Base-by-base conservation (phyloP, 208 protist genomes). In the Novymonas esmeraldas region DNA sequence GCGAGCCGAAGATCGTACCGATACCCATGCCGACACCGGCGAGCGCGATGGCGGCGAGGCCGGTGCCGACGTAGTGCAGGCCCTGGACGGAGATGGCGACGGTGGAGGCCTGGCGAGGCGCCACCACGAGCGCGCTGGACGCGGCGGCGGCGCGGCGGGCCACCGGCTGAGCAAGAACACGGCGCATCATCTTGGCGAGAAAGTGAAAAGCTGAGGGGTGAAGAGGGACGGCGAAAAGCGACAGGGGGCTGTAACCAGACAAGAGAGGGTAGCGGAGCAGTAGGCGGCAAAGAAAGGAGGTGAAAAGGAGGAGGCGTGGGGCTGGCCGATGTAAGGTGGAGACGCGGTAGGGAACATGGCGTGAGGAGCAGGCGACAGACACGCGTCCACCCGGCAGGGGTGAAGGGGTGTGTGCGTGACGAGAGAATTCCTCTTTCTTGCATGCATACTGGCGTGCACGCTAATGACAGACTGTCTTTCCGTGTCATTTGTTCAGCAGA, bases 11-110 rank as follows among this genome's bases (percentile, higher is more conserved):
- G 78, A 95, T 93, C 44, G 84, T 94, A 72, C 89, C 92, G 59
- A 97, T 95, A 83, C 92, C 92, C 76, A 97, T 82, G 60, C 92
- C 92, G 24, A 97, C 92, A 76, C 92, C 92, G 59, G 87, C 89
- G 63, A 95, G 86, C 13, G 92, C 92, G 73, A 95, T 95, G 68
- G 89, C 92, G 66, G 89, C 89, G 51, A 96, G 86, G 54, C 92
- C 92, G 36, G 92, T 95, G 78, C 92, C 92, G 39, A 96, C 92
- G 84, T 95, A 96, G 77, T 96, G 89, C 39, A 96, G 76, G 29
- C 92, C 92, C 79, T 95, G 89, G 20, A 96, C 84, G 39, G 92
- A 94, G 64, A 96, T 91, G 58, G 89, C 84, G 29, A 96, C 88
- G 31, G 91, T 94, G 60, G 91, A 94, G 48, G 87, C 87, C 56